phyloP scores from a whole-genome alignment of 768 basidiomycete genomes.

The Russula compacta region DNA sequence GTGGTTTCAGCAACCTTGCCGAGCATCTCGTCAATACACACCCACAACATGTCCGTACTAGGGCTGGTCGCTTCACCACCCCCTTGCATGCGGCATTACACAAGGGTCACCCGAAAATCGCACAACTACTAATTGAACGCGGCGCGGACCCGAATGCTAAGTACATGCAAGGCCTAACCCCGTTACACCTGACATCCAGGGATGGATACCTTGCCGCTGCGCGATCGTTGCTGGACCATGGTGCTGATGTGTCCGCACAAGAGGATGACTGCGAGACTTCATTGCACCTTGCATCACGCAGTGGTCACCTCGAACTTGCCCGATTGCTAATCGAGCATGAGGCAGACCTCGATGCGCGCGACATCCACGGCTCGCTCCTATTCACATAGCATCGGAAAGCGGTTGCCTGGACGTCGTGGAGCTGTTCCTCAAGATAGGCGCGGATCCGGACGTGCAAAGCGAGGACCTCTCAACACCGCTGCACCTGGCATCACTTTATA shows the following conservation, averaged over 20 bases:
- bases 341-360: background rate
- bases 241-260: background rate
- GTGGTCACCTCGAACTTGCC: slow-evolving; percentile 16
- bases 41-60: background rate
- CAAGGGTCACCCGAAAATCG: background rate
- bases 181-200: background rate
- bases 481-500: background rate
- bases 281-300: slow-evolving; percentile 21
- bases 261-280: slow-evolving; percentile 22
- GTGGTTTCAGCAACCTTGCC: background rate
- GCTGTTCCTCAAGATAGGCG: background rate
- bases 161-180: background rate
- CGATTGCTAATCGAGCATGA: background rate
- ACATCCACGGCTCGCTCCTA: background rate
- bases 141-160: background rate
- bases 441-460: background rate
- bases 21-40: background rate
- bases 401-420: background rate
- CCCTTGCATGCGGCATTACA: background rate
- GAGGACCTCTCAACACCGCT: background rate
- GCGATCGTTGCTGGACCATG: background rate
- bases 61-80: background rate
- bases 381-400: background rate
- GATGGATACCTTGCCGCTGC: background rate
- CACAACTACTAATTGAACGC: background rate